Percentiles rank a stretch among this genome's conserved stretches.
Evolutionary conservation across 2,329 filamentous ascomycete species (phyloP).

Genomic region (Pyrenophora seminiperda): DNA sequence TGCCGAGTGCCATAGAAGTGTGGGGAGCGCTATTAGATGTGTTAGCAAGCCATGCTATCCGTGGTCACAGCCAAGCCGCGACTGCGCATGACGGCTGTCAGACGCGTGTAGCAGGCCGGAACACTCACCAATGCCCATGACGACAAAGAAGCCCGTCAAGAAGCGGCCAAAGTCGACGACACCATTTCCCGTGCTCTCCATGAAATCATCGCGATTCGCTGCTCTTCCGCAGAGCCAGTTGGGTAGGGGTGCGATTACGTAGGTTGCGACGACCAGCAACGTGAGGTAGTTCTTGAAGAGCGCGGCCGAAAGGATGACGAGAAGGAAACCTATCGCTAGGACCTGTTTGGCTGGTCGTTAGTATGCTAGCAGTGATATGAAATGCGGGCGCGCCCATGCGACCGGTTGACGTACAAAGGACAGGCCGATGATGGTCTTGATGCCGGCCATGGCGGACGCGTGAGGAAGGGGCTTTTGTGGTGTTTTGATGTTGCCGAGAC

Average conservation of each 20-base stretch:
- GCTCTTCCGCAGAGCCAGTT: constrained; percentile 95
- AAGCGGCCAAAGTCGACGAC: constrained; percentile 94
- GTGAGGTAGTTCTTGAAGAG: constrained; percentile 95
- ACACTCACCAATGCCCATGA: constrained; percentile 92
- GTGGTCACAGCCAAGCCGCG: not conserved
- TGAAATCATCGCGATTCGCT: constrained; percentile 93
- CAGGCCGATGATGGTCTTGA: constrained; percentile 98
- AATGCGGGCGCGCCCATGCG: constrained; percentile 19
- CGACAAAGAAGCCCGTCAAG: constrained; percentile 90
- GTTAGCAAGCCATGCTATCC: constrained; percentile 15
- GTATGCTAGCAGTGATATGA: not conserved
- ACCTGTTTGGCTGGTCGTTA: constrained; percentile 58
- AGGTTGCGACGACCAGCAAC: constrained; percentile 92
- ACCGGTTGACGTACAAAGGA: constrained; percentile 74
- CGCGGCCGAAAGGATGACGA: constrained; percentile 96
- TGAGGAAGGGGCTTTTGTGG: not conserved
- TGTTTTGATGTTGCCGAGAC: not conserved
- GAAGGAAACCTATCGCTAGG: constrained; percentile 96
- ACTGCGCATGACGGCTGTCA: not conserved
- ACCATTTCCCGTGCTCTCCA: constrained; percentile 79
- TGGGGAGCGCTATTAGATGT: constrained; percentile 71
- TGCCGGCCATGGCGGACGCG: constrained; percentile 70
- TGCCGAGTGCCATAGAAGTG: constrained; percentile 83
- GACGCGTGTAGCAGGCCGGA: not conserved
- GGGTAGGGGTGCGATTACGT: constrained; percentile 88